phyloP scores from a whole-genome alignment of 345 rosid genomes.

The Pistacia vera region DNA sequence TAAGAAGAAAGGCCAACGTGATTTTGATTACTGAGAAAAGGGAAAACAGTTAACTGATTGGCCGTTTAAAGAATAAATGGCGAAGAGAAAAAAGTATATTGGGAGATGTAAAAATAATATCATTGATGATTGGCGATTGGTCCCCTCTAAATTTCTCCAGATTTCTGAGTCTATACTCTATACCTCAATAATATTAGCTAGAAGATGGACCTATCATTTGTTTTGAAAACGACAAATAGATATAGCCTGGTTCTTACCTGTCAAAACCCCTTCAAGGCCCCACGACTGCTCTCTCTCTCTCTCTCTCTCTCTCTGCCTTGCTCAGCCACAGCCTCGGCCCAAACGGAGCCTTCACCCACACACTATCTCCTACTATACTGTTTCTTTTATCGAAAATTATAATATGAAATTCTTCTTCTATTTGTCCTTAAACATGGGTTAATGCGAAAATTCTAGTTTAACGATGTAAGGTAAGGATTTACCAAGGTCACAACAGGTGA shows the following conservation, averaged over 20 bases:
- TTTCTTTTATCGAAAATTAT: no score
- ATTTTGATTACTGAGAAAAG: neutral
- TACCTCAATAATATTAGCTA: neutral
- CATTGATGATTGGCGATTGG: neutral
- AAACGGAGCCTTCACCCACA: no score
- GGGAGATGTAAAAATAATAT: neutral
- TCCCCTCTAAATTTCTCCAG: neutral
- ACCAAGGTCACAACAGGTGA: neutral
- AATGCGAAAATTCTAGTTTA: no score
- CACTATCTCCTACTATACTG: no score
- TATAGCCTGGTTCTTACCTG: neutral
- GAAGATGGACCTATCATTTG: no score
- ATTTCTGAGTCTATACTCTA: no score
- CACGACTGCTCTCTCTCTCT: neutral
- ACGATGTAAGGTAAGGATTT: no score
- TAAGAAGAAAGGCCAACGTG: neutral
- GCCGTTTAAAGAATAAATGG: constrained; percentile 16
- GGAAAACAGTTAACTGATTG: constrained; percentile 7
- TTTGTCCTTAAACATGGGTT: no score
- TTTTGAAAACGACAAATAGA: neutral
- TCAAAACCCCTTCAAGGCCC: neutral
- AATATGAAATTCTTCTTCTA: no score
- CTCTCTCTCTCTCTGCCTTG: no score
- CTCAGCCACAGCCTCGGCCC: no score
- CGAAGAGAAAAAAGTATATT: neutral